Percentiles rank a stretch among this genome's conserved stretches.
Evolutionary conservation across 2,329 filamentous ascomycete species (phyloP).

Genomic region (Penicillium olsonii): DNA sequence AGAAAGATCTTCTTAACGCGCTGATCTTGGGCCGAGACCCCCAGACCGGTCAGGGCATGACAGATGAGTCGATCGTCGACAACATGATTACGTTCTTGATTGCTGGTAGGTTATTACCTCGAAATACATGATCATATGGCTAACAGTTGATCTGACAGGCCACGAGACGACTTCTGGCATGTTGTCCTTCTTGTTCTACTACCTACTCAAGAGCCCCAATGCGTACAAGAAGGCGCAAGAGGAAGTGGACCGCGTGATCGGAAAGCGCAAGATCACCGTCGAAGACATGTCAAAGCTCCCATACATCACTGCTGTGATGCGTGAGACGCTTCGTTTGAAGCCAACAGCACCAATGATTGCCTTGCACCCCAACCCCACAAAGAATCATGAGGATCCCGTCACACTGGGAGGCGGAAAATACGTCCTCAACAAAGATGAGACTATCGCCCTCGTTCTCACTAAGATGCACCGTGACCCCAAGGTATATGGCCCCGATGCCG

Average conservation of each 20-base stretch:
- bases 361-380: constrained; percentile 50
- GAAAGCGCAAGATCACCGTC: constrained; percentile 57
- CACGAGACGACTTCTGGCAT: constrained; percentile 73
- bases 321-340: constrained; percentile 64
- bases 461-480: constrained; percentile 62
- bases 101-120: constrained; percentile 46
- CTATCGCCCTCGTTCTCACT: constrained; percentile 53
- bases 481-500: constrained; percentile 66
- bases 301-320: constrained; percentile 65
- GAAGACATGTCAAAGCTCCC: constrained; percentile 65
- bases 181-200: constrained; percentile 66
- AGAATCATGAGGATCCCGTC: constrained; percentile 43
- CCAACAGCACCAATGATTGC: constrained; percentile 60
- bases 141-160: constrained; percentile 35
- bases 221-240: constrained; percentile 63
- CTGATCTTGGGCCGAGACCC: constrained; percentile 70
- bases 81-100: constrained; percentile 75
- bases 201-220: constrained; percentile 63
- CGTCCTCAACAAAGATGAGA: constrained; percentile 54
- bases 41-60: constrained; percentile 66
- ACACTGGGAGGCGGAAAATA: constrained; percentile 64
- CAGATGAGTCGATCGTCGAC: constrained; percentile 63
- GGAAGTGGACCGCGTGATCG: constrained; percentile 68
- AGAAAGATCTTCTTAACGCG: constrained; percentile 68
- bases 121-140: neutral